Evolutionary conservation across 1,139 yeast species (phyloP), one percentile per base, ranked within the genome.

Genomic region (Candida tropicalis): DNA sequence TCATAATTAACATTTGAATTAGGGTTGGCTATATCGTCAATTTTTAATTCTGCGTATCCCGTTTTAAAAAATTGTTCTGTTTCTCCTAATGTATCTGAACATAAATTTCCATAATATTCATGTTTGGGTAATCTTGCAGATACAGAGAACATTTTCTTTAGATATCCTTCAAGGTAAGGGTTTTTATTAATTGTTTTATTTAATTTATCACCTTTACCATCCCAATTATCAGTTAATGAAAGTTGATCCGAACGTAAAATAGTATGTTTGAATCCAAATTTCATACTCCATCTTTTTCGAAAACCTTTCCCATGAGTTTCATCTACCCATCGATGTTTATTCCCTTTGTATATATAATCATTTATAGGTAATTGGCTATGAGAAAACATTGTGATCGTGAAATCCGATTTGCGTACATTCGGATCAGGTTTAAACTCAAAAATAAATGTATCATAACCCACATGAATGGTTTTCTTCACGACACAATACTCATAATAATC

Each of bases 161-260:
- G 20, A 3, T 34, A 35, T 15, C 39, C 36, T 13, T 41, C 28
- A 36, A 50, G 49, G 15, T 37, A 48, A 1, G 48, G 42, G 28
- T 44, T 48, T 12, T 44, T 28, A 15, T 41, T 45, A 12, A 12
- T 31, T 4, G 32, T 18, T 22, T 44, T 45, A 17, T 25, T 36
- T 18, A 50, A 35, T 29, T 41, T 44, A 32, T 44, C 51, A 5
- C 44, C 37, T 25, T 23, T 13, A 8, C 51, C 51, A 40, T 50
- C 54, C 53, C 50, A 50, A 40, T 28, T 45, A 37, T 49, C 51
- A 23, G 50, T 44, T 26, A 50, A 33, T 9, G 51, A 35, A 6
- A 41, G 27, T 20, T 49, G 52, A 10, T 28, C 39, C 16, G 34
- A 18, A 1, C 23, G 23, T 18, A 50, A 29, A 12, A 32, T 11